Evolutionary conservation across 495 filamentous ascomycete genomes (phyloP).

Genomic region (Talaromyces proteolyticus): DNA sequence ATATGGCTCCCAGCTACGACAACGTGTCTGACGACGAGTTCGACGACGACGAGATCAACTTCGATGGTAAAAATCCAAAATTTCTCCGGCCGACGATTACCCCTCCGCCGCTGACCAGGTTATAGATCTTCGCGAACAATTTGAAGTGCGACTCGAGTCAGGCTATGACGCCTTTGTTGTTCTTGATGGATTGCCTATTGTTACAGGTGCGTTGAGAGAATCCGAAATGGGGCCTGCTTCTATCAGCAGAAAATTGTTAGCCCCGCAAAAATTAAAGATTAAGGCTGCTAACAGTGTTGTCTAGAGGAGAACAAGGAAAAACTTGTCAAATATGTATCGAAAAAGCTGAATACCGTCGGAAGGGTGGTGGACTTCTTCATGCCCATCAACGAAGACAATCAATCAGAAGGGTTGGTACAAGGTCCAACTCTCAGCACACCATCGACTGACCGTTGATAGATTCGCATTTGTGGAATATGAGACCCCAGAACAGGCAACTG

Average conservation of each 20-base stretch:
- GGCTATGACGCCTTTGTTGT: conserved; percentile 94
- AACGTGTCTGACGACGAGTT: conserved; percentile 73
- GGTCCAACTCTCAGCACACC: not conserved
- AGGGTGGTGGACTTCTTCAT: conserved; percentile 85
- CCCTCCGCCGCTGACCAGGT: conserved; percentile 13
- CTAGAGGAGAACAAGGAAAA: conserved; percentile 77
- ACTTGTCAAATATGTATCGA: conserved; percentile 87
- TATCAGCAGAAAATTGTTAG: conserved; percentile 94
- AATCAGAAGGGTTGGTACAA: conserved; percentile 70
- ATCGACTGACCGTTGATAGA: conserved; percentile 30
- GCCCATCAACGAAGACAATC: conserved; percentile 77
- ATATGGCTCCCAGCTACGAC: conserved; percentile 70
- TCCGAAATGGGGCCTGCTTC: too few relatives aligned
- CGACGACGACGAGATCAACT: conserved; percentile 82
- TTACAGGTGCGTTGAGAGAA: conserved; percentile 72
- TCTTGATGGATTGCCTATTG: conserved; percentile 85
- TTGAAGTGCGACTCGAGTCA: conserved; percentile 91
- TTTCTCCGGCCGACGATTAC: conserved; percentile 8
- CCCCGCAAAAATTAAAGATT: conserved; percentile 62
- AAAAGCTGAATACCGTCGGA: conserved; percentile 81
- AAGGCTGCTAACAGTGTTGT: conserved; percentile 9
- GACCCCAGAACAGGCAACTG: conserved; percentile 82
- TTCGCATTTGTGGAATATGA: conserved; percentile 96
- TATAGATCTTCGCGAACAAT: conserved; percentile 80
- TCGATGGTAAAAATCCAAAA: conserved; percentile 58